These are phyloP conservation scores for Telopea speciosissima DNA, from an alignment of 177 flowering plant species.

Conservation along the genomic window DNA sequence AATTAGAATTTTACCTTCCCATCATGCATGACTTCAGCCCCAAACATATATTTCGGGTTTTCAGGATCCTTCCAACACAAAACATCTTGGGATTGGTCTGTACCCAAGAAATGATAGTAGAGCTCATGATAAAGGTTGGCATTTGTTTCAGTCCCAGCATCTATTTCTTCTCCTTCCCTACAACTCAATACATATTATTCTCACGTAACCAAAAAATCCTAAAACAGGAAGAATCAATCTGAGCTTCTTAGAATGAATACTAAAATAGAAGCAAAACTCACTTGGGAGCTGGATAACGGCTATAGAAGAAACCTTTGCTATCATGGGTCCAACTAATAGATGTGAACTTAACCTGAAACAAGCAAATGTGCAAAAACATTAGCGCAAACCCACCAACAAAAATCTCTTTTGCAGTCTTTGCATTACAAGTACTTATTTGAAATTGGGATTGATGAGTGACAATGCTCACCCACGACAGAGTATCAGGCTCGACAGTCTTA, in stretches of 20 bases:
- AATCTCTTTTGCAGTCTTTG: too few species aligned
- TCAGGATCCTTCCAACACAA: constrained; percentile 88
- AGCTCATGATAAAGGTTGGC: constrained; percentile 68
- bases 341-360: constrained; percentile 82
- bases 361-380: background rate
- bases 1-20: constrained; percentile 57
- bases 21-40: constrained; percentile 68
- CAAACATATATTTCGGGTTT: constrained; percentile 57
- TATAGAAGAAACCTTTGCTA: constrained; percentile 86
- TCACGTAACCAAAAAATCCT: constrained; percentile 1
- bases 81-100: constrained; percentile 83
- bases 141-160: constrained; percentile 92
- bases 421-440: too few species aligned
- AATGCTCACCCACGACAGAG: constrained; percentile 72
- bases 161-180: constrained; percentile 66
- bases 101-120: constrained; percentile 86
- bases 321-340: constrained; percentile 86
- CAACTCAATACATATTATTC: constrained; percentile 7
- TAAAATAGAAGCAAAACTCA: constrained; percentile 27
- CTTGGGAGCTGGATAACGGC: constrained; percentile 90
- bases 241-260: background rate
- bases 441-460: too few species aligned
- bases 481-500: constrained; percentile 56
- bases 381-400: too few species aligned
- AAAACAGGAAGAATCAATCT: background rate